A percentile compares a stretch with the other conserved stretches of the same genome.
Evolutionary conservation across 73 alveolate species (phyloP).

Genomic region (Paramecium tetraurelia): DNA sequence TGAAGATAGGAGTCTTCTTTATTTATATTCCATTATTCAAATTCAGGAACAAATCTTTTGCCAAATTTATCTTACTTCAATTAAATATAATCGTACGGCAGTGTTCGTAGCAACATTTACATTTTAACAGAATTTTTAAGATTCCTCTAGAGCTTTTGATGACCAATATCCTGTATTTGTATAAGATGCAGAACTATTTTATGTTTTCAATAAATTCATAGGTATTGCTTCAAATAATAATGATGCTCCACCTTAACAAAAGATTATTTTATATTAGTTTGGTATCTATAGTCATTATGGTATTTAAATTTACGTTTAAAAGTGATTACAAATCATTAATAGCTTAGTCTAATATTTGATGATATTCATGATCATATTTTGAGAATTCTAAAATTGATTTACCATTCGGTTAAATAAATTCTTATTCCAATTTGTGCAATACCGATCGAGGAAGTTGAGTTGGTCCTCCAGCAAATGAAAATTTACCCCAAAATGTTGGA

Average conservation of each 20-base stretch:
- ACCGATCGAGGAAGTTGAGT: background rate
- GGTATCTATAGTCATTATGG: constrained; percentile 60
- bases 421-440: background rate
- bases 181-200: constrained; percentile 63
- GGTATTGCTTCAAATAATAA: constrained; percentile 74
- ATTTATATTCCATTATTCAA: constrained; percentile 67
- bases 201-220: constrained; percentile 67
- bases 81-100: background rate
- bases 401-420: background rate
- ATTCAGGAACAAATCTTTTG: constrained; percentile 60
- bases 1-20: constrained; percentile 74
- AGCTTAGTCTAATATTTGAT: background rate
- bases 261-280: constrained; percentile 56
- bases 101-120: constrained; percentile 51
- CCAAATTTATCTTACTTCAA: constrained; percentile 27
- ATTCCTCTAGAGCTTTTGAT: constrained; percentile 68
- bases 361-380: background rate
- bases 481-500: background rate
- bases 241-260: constrained; percentile 74
- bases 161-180: constrained; percentile 78
- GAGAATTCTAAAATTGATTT: background rate
- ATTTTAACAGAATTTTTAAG: constrained; percentile 61
- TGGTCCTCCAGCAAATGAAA: constrained; percentile 24
- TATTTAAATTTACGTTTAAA: constrained; percentile 14
- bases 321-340: background rate